These are phyloP conservation scores for Hericium rajendrae DNA, from an alignment of 768 basidiomycete genomes.

Conservation along the genomic window DNA sequence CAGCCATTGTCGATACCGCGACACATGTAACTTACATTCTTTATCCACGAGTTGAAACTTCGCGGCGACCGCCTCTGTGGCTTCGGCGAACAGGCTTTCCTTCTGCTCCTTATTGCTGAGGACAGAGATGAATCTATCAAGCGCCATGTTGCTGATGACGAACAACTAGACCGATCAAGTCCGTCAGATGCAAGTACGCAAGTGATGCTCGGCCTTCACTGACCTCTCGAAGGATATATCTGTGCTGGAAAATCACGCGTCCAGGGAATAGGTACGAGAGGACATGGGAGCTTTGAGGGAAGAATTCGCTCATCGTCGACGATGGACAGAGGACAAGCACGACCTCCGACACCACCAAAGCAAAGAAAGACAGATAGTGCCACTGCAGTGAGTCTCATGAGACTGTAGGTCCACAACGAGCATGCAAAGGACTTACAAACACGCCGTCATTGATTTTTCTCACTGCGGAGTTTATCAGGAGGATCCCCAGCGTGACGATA, in stretches of 20 bases:
- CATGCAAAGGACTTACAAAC: slow-evolving; percentile 38
- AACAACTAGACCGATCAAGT: slow-evolving; percentile 46
- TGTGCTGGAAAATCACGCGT: slow-evolving; percentile 67
- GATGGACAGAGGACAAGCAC: slow-evolving; percentile 55
- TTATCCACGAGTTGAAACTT: slow-evolving; percentile 4
- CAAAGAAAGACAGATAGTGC: slow-evolving; percentile 68
- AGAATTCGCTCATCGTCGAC: slow-evolving; percentile 21
- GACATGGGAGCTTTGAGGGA: slow-evolving; percentile 17
- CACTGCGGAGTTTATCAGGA: slow-evolving; percentile 56
- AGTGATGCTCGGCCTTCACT: background rate
- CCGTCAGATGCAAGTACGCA: background rate
- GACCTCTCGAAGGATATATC: slow-evolving; percentile 61
- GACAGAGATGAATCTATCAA: slow-evolving; percentile 61
- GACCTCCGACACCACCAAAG: slow-evolving; percentile 53
- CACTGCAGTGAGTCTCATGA: slow-evolving; percentile 38
- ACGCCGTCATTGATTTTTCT: slow-evolving; percentile 49
- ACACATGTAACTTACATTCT: slow-evolving; percentile 3
- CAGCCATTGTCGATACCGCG: no score
- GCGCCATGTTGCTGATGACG: slow-evolving; percentile 45
- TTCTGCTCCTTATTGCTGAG: slow-evolving; percentile 34
- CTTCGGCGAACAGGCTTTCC: slow-evolving; percentile 1
- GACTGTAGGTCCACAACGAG: background rate
- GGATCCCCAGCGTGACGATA: slow-evolving; percentile 42
- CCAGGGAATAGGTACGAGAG: slow-evolving; percentile 39
- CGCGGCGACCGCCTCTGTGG: slow-evolving; percentile 1